Percentiles rank a stretch among this genome's conserved stretches.
Conservation (phyloP, 1,284 basidiomycete genomes). For the Sphagnurus paluster region DNA sequence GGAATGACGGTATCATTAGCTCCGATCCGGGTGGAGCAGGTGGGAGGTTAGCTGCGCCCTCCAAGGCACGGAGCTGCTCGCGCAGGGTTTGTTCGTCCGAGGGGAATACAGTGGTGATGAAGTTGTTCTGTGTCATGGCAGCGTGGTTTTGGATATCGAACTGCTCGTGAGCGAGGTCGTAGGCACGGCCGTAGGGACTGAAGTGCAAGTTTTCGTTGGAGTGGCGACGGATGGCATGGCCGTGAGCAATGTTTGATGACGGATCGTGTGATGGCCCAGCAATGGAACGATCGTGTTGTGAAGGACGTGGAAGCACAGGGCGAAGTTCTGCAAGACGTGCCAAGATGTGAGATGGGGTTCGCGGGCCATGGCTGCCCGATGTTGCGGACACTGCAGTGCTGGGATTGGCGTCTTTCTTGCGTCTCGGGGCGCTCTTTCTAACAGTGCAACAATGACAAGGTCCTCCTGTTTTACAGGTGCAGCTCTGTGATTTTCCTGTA, state of each 20-base stretch:
- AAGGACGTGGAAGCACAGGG: slow-evolving; percentile 53
- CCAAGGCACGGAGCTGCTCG: slow-evolving; percentile 22
- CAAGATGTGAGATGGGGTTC: slow-evolving; percentile 42
- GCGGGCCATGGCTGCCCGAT: slow-evolving; percentile 18
- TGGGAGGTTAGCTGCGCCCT: slow-evolving; percentile 14
- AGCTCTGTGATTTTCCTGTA: slow-evolving; percentile 36
- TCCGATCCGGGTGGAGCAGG: slow-evolving; percentile 6
- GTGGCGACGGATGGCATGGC: slow-evolving; percentile 38
- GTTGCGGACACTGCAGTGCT: slow-evolving; percentile 14
- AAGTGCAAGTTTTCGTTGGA: slow-evolving; percentile 44
- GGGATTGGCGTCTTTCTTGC: slow-evolving; percentile 24
- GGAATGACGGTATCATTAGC: slow-evolving; percentile 8
- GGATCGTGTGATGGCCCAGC: slow-evolving; percentile 40
- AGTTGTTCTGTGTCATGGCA: slow-evolving; percentile 16
- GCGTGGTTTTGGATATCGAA: slow-evolving; percentile 8
- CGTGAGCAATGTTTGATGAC: slow-evolving; percentile 37
- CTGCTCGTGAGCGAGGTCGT: slow-evolving; percentile 39
- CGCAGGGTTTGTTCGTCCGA: slow-evolving; percentile 24
- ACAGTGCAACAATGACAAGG: slow-evolving; percentile 61
- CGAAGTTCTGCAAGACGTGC: slow-evolving; percentile 57
- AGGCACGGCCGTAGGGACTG: slow-evolving; percentile 65
- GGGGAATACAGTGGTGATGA: slow-evolving; percentile 20
- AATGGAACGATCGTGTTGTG: slow-evolving; percentile 10
- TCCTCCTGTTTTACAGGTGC: slow-evolving; percentile 46
- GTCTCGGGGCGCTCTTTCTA: slow-evolving; percentile 32